These are phyloP conservation scores for Raphidocelis subcapitata DNA, from an alignment of 139 green algal genomes.

Conservation along the genomic window DNA sequence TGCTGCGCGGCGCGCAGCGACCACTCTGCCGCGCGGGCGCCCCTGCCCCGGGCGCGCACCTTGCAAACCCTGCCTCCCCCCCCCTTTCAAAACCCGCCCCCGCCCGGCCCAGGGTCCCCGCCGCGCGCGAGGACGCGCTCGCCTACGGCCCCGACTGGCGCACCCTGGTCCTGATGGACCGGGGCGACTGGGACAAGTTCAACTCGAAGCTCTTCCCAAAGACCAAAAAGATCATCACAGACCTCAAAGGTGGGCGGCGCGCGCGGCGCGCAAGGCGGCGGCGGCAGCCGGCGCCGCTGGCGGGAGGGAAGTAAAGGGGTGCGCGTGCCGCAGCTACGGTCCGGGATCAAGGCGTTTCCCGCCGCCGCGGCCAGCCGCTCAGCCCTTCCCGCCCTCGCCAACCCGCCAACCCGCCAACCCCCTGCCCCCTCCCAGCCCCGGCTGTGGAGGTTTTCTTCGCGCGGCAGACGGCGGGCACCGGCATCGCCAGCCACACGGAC, in stretches of 20 bases:
- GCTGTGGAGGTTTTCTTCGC: constrained; percentile 57
- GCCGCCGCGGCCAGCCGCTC: neutral
- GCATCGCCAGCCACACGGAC: constrained; percentile 45
- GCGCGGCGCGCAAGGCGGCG: too few species aligned
- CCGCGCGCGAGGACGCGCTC: constrained; percentile 37
- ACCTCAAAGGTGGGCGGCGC: neutral
- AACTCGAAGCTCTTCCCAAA: constrained; percentile 45
- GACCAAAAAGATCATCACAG: constrained; percentile 18
- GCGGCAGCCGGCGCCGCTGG: neutral
- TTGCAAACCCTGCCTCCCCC: too few species aligned
- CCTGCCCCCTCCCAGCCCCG: constrained; percentile 21
- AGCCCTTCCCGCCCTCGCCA: neutral
- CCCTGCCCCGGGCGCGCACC: too few species aligned
- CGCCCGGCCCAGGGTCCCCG: too few species aligned
- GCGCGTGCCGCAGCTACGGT: neutral
- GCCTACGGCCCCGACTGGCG: constrained; percentile 53
- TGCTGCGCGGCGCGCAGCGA: too few species aligned
- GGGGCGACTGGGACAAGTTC: constrained; percentile 33
- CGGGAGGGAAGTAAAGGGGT: neutral
- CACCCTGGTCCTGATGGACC: constrained; percentile 58
- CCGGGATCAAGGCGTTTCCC: neutral
- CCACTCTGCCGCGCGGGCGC: too few species aligned
- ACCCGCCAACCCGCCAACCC: constrained; percentile 23
- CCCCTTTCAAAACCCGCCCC: too few species aligned
- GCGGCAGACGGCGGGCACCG: constrained; percentile 35